Percentiles rank a stretch among this genome's conserved stretches.
Conservation (phyloP, 2,329 filamentous ascomycete species). For the Drechslerella stenobrocha region DNA sequence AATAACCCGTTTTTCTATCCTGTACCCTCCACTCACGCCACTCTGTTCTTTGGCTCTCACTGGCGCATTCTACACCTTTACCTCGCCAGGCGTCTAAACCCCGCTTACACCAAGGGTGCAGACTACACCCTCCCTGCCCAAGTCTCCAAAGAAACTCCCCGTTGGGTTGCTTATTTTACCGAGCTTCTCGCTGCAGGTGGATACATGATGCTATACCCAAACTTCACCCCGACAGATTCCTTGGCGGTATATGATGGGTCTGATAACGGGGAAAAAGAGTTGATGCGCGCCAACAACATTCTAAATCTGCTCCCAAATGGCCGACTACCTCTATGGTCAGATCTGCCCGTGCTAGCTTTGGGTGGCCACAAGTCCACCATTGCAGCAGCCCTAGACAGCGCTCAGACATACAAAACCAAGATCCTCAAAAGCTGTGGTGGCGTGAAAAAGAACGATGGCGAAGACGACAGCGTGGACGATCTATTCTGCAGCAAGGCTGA, state of each 20-base stretch:
- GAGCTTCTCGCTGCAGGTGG: conserved; percentile 73
- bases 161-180: conserved; percentile 42
- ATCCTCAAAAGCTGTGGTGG: conserved; percentile 33
- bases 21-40: conserved; percentile 77
- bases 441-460: conserved; percentile 29
- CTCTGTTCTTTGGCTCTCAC: conserved; percentile 78
- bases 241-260: conserved; percentile 64
- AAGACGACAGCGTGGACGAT: conserved; percentile 39
- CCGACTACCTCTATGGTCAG: conserved; percentile 24
- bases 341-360: conserved; percentile 24
- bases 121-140: conserved; percentile 9
- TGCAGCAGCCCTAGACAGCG: conserved; percentile 2
- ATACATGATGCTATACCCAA: conserved; percentile 79
- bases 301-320: conserved; percentile 13
- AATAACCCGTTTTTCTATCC: conserved; percentile 77
- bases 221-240: conserved; percentile 60
- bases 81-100: conserved; percentile 65
- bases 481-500: conserved; percentile 35
- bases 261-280: neutral
- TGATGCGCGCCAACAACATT: conserved; percentile 36
- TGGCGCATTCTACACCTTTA: conserved; percentile 87
- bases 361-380: conserved; percentile 19
- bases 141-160: conserved; percentile 2
- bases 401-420: conserved; percentile 17
- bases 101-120: conserved; percentile 13